phyloP scores from a whole-genome alignment of 768 basidiomycete genomes.

The Lentinula boryana region DNA sequence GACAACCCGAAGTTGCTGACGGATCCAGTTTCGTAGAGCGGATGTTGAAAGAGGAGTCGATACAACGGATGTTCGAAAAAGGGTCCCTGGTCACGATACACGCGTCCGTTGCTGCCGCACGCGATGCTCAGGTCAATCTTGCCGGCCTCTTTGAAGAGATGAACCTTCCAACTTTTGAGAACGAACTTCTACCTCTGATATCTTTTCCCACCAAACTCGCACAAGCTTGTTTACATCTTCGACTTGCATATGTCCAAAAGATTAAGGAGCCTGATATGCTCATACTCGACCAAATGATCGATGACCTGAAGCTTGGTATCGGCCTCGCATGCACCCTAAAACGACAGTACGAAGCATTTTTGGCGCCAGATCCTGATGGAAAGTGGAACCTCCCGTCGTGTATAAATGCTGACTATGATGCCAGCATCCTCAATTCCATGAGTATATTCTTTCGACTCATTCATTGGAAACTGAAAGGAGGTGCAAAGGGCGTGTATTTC shows the following conservation, averaged over 20 bases:
- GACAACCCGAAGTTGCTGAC: constrained; percentile 45
- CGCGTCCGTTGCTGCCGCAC: constrained; percentile 77
- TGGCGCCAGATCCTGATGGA: constrained; percentile 78
- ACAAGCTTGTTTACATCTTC: constrained; percentile 84
- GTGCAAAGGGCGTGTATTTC: constrained; percentile 88
- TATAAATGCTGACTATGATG: constrained; percentile 86
- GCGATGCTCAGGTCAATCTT: constrained; percentile 80
- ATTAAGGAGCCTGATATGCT: constrained; percentile 84
- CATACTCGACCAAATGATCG: constrained; percentile 91
- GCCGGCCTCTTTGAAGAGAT: constrained; percentile 73
- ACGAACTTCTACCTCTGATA: constrained; percentile 84
- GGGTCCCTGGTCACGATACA: constrained; percentile 85
- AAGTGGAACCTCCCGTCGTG: constrained; percentile 89
- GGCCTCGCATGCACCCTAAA: constrained; percentile 94
- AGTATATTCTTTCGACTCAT: constrained; percentile 89
- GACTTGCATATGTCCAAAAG: constrained; percentile 84
- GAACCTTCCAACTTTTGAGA: constrained; percentile 88
- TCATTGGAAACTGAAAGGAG: constrained; percentile 94
- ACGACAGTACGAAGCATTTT: constrained; percentile 88
- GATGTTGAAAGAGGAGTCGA: constrained; percentile 92
- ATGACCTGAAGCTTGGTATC: constrained; percentile 87
- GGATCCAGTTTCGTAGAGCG: constrained; percentile 90
- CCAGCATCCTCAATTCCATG: constrained; percentile 81
- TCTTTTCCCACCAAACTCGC: constrained; percentile 96
- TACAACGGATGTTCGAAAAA: constrained; percentile 91